Base-by-base conservation (phyloP, 371 early-diverging fungal genomes). In the Capillidium heterosporum region DNA sequence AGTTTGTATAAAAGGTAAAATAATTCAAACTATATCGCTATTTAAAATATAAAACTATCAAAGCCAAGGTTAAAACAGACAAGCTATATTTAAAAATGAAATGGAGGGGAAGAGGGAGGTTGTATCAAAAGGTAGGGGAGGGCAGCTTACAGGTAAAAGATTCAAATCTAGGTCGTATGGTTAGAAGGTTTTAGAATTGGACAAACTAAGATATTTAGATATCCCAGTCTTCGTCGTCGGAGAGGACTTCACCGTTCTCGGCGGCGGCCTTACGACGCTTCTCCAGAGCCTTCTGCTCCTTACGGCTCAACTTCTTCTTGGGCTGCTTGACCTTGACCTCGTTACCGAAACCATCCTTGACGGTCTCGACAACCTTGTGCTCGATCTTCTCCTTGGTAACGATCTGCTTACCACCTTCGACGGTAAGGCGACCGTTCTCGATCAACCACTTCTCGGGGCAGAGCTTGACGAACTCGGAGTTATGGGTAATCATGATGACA, bases 401-500 rank as follows among this genome's bases (percentile, higher is more conserved):
- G 11, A 62, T 59, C 35, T 67, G 63, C 49, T 64, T 62, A 61
- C 61, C 61, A 35, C 67, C 67, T 11, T 62, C 62, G 11, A 64
- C 62, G 5, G 62, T 54, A 15, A 78, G 69, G 47, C 70, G 64
- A 62, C 87, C 85, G 26, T 66, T 71, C 43, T 88, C 84, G 59
- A 88, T 81, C 61, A 77, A 73, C 79, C 81, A 85, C 53, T 79
- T 76, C 71, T 82, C 84, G 32, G 67, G 67, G 67, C 83, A 84
- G 35, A 79, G 71, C 59, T 78, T 76, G 39, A 80, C 71, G 70
- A 85, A 85, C 60, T 78, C 77, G 53, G 78, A 71, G 68, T 83
- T 79, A 71, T 86, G 84, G 57, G 82, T 78, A 61, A 84, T 78
- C 64, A 83, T 81, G 31, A 84, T 77, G 29, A 87, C 82, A 65